Evolutionary conservation across 768 basidiomycete species (phyloP).

Genomic region (Tylopilus subfusipes): DNA sequence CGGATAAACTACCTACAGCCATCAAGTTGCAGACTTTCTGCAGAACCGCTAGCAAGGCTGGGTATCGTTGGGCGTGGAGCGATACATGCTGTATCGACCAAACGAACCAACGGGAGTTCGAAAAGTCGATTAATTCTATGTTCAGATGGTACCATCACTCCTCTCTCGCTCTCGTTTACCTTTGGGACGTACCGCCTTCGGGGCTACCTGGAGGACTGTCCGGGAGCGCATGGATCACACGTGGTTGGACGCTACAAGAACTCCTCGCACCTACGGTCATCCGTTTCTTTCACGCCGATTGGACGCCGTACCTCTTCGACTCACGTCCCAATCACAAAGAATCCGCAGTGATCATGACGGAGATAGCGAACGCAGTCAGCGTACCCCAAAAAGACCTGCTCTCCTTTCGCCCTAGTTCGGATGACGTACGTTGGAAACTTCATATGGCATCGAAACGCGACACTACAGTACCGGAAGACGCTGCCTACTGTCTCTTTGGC

Average conservation of each 20-base stretch:
- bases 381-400: background rate
- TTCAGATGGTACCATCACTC: conserved; percentile 10
- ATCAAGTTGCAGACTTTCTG: conserved; percentile 6
- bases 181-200: conserved; percentile 4
- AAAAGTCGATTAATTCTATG: conserved; percentile 8
- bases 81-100: conserved; percentile 13
- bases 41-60: background rate
- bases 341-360: background rate
- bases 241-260: conserved; percentile 14
- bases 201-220: background rate
- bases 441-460: conserved; percentile 5
- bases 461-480: background rate
- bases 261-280: conserved; percentile 5
- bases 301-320: conserved; percentile 4
- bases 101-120: conserved; percentile 4
- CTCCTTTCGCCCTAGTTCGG: background rate
- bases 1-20: background rate
- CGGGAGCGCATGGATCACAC: conserved; percentile 1
- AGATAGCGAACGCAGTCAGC: background rate
- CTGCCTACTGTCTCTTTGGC: conserved; percentile 4
- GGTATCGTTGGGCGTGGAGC: background rate
- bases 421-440: conserved; percentile 6
- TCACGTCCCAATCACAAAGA: conserved; percentile 2
- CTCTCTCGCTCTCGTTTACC: conserved; percentile 6
- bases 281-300: conserved; percentile 2